A percentile compares a stretch with the other conserved stretches of the same genome.
Conservation (phyloP, 176 grass and related monocot species). For the Carex kokanica region DNA sequence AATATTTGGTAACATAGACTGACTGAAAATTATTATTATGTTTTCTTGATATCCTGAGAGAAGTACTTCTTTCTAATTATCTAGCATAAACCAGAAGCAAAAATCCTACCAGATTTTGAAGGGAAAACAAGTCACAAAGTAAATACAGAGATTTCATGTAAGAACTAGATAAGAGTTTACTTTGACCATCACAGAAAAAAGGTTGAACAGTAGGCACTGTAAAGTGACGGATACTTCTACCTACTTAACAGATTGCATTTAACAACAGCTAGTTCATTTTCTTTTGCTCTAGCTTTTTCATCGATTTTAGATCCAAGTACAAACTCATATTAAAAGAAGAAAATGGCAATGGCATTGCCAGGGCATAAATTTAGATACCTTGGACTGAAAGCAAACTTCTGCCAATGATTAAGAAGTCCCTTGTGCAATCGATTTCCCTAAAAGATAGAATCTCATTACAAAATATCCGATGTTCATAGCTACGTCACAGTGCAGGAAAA, state of each 20-base stretch:
- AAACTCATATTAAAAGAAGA: not conserved
- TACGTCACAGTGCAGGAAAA: not conserved
- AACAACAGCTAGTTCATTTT: not conserved
- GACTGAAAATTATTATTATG: not conserved
- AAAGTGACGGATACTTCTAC: not conserved
- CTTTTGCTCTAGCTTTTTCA: not conserved
- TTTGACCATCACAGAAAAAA: not conserved
- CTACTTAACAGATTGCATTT: not conserved
- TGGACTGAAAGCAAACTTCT: slow-evolving; percentile 94
- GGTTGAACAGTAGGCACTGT: not conserved
- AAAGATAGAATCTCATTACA: slow-evolving; percentile 8
- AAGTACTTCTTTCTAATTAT: not conserved
- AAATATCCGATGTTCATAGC: not conserved
- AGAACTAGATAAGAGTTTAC: not conserved
- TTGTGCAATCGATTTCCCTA: slow-evolving; percentile 96
- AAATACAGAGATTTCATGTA: not conserved
- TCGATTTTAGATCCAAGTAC: not conserved
- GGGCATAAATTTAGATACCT: slow-evolving; percentile 45
- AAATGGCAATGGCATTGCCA: not conserved
- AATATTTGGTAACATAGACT: not conserved
- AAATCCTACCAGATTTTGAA: not conserved
- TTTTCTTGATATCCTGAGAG: not conserved
- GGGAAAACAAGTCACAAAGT: not conserved
- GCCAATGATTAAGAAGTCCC: slow-evolving; percentile 92
- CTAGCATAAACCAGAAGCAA: not conserved